These are phyloP conservation scores for Draba incana DNA, from an alignment of 345 rosid species.

Conservation along the genomic window DNA sequence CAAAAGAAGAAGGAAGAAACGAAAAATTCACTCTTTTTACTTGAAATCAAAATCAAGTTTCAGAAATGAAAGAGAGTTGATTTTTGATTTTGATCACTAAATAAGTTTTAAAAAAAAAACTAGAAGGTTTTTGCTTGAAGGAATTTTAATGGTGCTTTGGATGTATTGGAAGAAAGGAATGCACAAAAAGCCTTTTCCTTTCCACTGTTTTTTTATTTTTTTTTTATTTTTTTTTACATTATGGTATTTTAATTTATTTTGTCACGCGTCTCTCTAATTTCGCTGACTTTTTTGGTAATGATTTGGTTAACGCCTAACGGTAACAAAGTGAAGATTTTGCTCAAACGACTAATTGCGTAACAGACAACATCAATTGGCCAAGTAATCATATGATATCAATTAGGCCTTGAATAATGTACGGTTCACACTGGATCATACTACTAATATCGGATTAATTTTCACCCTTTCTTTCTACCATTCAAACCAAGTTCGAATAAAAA, in stretches of 20 bases:
- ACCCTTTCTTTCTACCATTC: too few species aligned
- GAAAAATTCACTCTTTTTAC: not conserved
- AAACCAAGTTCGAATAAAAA: too few species aligned
- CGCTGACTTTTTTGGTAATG: constrained; percentile 28
- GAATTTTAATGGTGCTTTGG: constrained; percentile 37
- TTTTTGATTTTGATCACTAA: not conserved
- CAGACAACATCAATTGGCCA: not conserved
- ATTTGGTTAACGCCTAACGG: constrained; percentile 48
- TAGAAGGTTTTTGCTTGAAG: constrained; percentile 3
- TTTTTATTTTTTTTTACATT: not conserved
- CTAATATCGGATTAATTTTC: too few species aligned
- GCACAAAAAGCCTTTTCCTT: constrained; percentile 31
- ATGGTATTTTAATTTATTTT: not conserved
- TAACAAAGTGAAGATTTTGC: constrained; percentile 37
- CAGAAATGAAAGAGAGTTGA: constrained; percentile 4
- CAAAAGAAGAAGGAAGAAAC: not conserved
- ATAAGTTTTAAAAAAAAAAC: not conserved
- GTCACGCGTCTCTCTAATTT: constrained; percentile 30
- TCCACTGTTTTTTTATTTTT: not conserved
- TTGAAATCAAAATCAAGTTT: not conserved
- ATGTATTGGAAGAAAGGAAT: constrained; percentile 69
- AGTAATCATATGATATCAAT: too few species aligned
- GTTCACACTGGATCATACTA: too few species aligned
- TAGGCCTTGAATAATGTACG: too few species aligned
- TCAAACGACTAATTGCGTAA: constrained; percentile 7